Base-by-base conservation (phyloP, 2,329 filamentous ascomycete genomes). In the Daldinia eschscholtzii region DNA sequence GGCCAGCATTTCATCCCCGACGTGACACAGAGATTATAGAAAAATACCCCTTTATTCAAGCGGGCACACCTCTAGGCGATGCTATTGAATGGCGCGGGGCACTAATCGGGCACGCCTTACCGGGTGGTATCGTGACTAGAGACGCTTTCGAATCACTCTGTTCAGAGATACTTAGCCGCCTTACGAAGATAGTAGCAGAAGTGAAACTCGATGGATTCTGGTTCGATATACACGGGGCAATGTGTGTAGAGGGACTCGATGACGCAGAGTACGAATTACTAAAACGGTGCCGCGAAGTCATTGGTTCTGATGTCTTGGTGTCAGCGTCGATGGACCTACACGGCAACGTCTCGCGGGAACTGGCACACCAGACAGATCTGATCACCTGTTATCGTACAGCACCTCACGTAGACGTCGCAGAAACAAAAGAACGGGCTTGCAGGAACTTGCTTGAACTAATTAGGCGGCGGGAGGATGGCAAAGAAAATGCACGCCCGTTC, bases 211-310 rank as follows among this genome's bases (percentile, higher is more conserved):
- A 87, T 58, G 85, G 85, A 1, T 73, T 87, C 6, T 87, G 85
- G 85, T 85, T 85, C 62, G 85, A 87, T 67, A 87, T 87, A 33
- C 85, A 87, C 69, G 85, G 85, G 13, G 85, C 85, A 3, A 87
- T 87, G 85, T 84, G 82, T 50, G 85, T 87, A 0, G 82, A 86
- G 39, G 83, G 77, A 0, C 61, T 86, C 4, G 81, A 84, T 41
- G 85, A 87, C 70, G 76, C 75, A 1, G 85, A 87, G 65, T 80
- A 79, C 1, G 82, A 85, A 61, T 80, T 87, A 30, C 76, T 87
- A 20, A 74, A 75, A 12, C 82, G 84, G 0, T 80, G 86, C 12
- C 79, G 85, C 2, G 65, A 56, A 0, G 81, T 86, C 2, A 80
- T 86, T 20, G 85, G 85, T 0, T 75, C 80, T 0, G 73, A 81